Base-by-base conservation (phyloP, 352 stramenopile species). In the Globisporangium takayamanum region DNA sequence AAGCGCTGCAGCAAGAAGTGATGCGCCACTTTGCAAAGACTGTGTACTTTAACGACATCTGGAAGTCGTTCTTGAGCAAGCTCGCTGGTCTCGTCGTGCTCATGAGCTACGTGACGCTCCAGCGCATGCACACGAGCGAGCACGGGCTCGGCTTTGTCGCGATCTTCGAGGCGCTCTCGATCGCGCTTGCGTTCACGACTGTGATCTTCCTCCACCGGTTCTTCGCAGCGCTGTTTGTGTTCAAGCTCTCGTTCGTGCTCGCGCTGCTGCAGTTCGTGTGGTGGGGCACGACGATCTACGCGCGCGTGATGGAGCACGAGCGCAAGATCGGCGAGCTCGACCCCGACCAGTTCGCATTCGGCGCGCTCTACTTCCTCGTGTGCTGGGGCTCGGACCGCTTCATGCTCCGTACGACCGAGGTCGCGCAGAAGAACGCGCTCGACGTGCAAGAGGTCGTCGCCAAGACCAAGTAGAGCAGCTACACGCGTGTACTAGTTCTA, bases 41-140 rank as follows among this genome's bases (percentile, higher is more conserved):
- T 6, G 69, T 91, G 36, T 87, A 91, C 71, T 93, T 93, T 60
- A 93, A 93, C 59, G 79, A 89, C 61, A 64, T 89, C 36, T 93
- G 83, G 83, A 79, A 86, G 50, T 82, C 76, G n/a, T 91, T 93
- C 60, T 47, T 93, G 42, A 80, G 73, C 70, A 93, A 91, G 58
- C 83, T 90, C 66, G 72, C 77, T 14, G 78, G 68, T 0, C 72
- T 91, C 46, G 77, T 93, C 55, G 66, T 69, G 57, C 64, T 89
- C 62, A 88, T 93, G 73, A 74, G 69, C 58, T 73, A 66, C 54
- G 44, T 91, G 47, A 67, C 79, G 67, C 50, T 88, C 44, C 78
- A 89, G 63, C 65, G 71, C 58, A 85, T 91, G 76, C 64, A 70
- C 41, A 53, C 72, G 36, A 81, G 70, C 55, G 56, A 67, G 18